Conservation (phyloP, 257 asterid species). For the Mentha longifolia region DNA sequence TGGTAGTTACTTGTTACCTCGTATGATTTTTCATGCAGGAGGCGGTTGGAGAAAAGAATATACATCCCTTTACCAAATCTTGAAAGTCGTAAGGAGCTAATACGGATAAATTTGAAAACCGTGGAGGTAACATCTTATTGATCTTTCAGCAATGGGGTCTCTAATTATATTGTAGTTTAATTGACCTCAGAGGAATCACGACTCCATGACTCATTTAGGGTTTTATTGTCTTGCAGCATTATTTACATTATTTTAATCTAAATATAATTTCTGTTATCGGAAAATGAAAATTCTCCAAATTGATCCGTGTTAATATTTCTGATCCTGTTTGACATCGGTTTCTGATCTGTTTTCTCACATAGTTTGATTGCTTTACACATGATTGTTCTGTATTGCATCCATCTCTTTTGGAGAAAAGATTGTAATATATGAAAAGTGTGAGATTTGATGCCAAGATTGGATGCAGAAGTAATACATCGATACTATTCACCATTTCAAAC, state of each 20-base stretch:
- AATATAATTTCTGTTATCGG: not conserved
- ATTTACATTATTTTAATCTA: not conserved
- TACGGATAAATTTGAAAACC: constrained; percentile 82
- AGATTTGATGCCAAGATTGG: not conserved
- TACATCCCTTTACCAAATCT: constrained; percentile 94
- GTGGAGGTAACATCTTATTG: constrained; percentile 69
- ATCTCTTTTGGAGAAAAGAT: not conserved
- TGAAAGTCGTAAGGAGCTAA: constrained; percentile 90
- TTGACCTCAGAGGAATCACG: not conserved
- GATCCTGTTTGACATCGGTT: not conserved
- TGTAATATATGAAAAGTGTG: constrained; percentile 1
- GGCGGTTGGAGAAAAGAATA: constrained; percentile 94
- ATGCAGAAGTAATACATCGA: not conserved
- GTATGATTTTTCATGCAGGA: constrained; percentile 58
- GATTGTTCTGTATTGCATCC: not conserved
- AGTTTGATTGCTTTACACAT: not conserved
- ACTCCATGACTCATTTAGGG: not conserved
- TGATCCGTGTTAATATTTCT: not conserved
- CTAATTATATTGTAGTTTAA: not conserved
- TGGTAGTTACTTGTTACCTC: not conserved
- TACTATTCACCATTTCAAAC: not conserved
- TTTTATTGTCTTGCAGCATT: constrained; percentile 19
- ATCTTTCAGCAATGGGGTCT: not conserved
- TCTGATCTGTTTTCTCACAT: not conserved
- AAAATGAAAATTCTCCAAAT: constrained; percentile 5